Evolutionary conservation across 2,329 filamentous ascomycete genomes (phyloP), one percentile per base, ranked within the genome.

Genomic region (Plenodomus tracheiphilus): DNA sequence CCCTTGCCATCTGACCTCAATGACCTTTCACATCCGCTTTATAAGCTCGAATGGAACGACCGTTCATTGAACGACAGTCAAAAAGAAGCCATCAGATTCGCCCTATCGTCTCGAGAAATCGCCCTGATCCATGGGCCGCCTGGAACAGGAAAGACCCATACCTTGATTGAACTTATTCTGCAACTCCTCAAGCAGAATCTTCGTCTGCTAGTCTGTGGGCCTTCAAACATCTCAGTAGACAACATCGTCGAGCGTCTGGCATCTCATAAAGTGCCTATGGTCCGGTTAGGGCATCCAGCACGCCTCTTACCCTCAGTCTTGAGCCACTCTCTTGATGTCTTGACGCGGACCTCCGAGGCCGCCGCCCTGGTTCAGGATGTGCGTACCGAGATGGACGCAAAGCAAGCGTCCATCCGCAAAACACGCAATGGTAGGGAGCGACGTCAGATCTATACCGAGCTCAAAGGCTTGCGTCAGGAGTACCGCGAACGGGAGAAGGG

Each of bases 141-240:
- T 1, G 94, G 94, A 1, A 99, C 94, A 0, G 94, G 94, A 41
- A 99, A 99, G 73, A 99, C 94, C 0, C 93, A 97, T 69, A 97
- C 94, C 0, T 76, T 99, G 34, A 93, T 99, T 51, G 94, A 99
- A 72, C 79, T 99, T 11, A 96, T 99, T 52, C 79, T 95, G n/a
- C 94, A 99, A 67, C 77, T 97, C 60, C 78, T 95, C 46, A 86
- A 86, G 66, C 83, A 84, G 19, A 82, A 85, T 28, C 81, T 86
- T 45, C 84, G 91, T 1, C 79, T 97, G 10, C 80, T 97, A 1
- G 93, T 97, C n/a, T 97, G 94, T 64, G 94, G 93, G 0, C 94
- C 94, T 0, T 96, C 91, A 22, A 99, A 99, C 69, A 92, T 99
- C 61, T 94, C 91, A 0, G 94, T 99, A 1, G 94, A 99, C 80